phyloP scores from a whole-genome alignment of 2,329 filamentous ascomycete genomes.

The Pestalotiopsis sp. region DNA sequence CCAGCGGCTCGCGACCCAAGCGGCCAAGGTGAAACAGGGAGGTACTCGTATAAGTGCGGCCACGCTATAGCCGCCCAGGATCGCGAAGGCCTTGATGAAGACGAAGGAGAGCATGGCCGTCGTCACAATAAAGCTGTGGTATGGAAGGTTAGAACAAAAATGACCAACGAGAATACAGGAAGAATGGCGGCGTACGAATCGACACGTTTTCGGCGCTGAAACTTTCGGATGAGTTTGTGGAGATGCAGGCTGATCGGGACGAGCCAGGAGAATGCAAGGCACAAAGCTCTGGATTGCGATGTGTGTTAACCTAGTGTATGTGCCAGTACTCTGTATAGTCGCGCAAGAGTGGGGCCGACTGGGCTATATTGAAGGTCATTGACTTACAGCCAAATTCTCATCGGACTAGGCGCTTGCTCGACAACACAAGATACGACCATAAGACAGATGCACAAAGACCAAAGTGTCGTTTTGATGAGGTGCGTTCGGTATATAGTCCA shows the following conservation, averaged over 20 bases:
- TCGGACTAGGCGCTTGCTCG: background rate
- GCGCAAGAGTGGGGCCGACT: background rate
- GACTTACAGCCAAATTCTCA: slow-evolving; percentile 2
- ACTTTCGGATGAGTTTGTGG: background rate
- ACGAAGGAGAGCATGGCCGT: background rate
- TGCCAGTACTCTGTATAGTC: background rate
- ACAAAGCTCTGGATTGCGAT: background rate
- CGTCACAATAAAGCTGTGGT: background rate
- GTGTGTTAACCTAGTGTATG: background rate
- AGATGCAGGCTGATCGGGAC: background rate
- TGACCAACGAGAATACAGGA: background rate
- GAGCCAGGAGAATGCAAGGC: background rate
- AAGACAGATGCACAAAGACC: background rate
- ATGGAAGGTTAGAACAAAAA: background rate
- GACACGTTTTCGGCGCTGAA: background rate
- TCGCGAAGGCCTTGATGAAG: background rate
- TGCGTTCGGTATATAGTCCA: background rate
- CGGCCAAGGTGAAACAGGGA: background rate
- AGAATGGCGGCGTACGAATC: background rate
- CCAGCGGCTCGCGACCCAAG: background rate
- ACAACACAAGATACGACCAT: background rate
- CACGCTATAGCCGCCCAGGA: background rate
- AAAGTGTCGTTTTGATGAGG: background rate
- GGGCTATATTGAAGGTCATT: background rate
- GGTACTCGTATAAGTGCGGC: background rate